These are phyloP conservation scores for Paralagenidium karlingii DNA, from an alignment of 352 stramenopile genomes.

Conservation along the genomic window DNA sequence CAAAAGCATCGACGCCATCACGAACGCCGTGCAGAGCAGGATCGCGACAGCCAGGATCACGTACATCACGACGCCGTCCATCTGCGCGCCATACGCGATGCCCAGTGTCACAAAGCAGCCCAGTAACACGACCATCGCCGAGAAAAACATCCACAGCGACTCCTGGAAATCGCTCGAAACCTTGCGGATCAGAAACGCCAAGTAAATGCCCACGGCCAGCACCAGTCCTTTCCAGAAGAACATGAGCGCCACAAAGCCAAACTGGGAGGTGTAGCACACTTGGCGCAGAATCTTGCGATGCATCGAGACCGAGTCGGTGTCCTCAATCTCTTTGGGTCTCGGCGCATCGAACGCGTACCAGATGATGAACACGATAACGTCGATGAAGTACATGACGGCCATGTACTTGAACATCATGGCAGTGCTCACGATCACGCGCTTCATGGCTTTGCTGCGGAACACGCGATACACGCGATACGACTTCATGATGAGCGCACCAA, in stretches of 20 bases:
- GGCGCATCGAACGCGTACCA: conserved; percentile 28
- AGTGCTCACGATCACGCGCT: conserved; percentile 20
- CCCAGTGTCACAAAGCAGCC: conserved; percentile 28
- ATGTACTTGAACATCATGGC: conserved; percentile 29
- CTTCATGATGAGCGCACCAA: conserved; percentile 27
- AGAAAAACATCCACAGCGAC: conserved; percentile 45
- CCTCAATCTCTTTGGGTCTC: conserved; percentile 6
- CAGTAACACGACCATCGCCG: conserved; percentile 28
- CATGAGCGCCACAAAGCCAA: conserved; percentile 33
- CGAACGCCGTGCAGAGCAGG: neutral
- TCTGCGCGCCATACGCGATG: conserved; percentile 27
- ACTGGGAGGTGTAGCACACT: conserved; percentile 20
- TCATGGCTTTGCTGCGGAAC: conserved; percentile 28
- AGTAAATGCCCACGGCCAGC: conserved; percentile 23
- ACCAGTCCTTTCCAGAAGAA: conserved; percentile 50
- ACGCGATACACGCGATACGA: conserved; percentile 43
- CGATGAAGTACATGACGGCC: conserved; percentile 15
- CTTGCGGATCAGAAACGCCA: conserved; percentile 53
- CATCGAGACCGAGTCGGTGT: conserved; percentile 10
- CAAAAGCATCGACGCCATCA: neutral
- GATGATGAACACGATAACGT: conserved; percentile 21
- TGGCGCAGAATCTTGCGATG: conserved; percentile 12
- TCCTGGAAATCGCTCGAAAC: conserved; percentile 56
- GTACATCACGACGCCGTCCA: conserved; percentile 8
- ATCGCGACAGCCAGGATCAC: neutral